Evolutionary conservation across 2,329 filamentous ascomycete genomes (phyloP).

Genomic region (Monilinia laxa): DNA sequence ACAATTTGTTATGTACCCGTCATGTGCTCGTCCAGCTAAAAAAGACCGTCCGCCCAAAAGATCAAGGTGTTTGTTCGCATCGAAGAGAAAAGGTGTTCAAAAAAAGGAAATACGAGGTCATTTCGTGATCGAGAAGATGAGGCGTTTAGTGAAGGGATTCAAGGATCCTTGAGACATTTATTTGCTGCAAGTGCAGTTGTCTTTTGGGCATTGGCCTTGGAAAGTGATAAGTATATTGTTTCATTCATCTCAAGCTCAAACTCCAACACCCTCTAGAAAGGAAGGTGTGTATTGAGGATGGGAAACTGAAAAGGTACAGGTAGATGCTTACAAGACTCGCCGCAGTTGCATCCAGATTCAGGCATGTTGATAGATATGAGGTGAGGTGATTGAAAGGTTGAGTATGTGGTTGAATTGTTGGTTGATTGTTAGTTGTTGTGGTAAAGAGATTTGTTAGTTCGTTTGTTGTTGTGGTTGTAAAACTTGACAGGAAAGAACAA

Average conservation of each 20-base stretch:
- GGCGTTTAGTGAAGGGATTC: not conserved
- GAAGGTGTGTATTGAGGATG: not conserved
- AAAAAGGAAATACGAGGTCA: not conserved
- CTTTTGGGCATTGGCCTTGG: conserved; percentile 5
- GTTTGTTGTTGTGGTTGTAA: not conserved
- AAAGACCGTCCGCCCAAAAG: not conserved
- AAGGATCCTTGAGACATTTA: not conserved
- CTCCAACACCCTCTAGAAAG: not conserved
- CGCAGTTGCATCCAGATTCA: conserved; percentile 3
- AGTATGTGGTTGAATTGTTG: not conserved
- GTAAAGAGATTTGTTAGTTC: not conserved
- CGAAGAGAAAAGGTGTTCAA: not conserved
- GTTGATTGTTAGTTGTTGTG: conserved; percentile 1
- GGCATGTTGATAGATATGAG: conserved; percentile 17
- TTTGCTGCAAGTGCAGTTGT: conserved; percentile 5
- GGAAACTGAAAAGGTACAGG: no score
- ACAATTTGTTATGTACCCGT: conserved; percentile 1
- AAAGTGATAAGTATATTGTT: not conserved
- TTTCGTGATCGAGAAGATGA: not conserved
- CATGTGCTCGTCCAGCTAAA: not conserved
- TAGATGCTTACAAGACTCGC: not conserved
- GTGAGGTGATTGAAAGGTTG: not conserved
- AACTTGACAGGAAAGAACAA: not conserved
- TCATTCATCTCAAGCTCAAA: not conserved
- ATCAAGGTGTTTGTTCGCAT: conserved; percentile 1